Evolutionary conservation across 139 green algal genomes (phyloP).

Genomic region (Pleodorina starrii): DNA sequence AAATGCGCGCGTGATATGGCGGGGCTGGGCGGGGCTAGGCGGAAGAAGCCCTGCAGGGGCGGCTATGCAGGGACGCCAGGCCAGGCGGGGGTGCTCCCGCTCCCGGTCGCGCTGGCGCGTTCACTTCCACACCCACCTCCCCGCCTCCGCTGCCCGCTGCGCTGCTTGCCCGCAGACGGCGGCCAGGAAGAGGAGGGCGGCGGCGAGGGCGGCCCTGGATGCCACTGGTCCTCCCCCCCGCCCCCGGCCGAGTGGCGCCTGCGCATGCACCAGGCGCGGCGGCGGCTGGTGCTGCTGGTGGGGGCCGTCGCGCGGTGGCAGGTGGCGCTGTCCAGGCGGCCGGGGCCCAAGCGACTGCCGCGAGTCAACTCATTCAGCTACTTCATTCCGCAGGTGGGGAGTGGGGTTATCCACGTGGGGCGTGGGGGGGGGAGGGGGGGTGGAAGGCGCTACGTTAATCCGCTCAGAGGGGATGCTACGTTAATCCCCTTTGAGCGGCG

Average conservation of each 20-base stretch:
- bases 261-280: conserved; percentile 49
- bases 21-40: too few relatives aligned
- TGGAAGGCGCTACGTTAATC: too few relatives aligned
- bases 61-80: too few relatives aligned
- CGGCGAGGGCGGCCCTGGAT: background rate
- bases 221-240: background rate
- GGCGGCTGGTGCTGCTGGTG: conserved; percentile 40
- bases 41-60: too few relatives aligned
- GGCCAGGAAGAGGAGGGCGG: background rate
- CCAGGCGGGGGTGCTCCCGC: too few relatives aligned
- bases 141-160: background rate
- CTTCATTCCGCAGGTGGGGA: conserved; percentile 44
- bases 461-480: too few relatives aligned
- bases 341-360: conserved; percentile 43
- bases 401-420: too few relatives aligned
- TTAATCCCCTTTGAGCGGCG: too few relatives aligned
- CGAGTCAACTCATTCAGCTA: conserved; percentile 41
- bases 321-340: conserved; percentile 10
- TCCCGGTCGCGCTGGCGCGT: too few relatives aligned
- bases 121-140: too few relatives aligned
- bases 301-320: conserved; percentile 26
- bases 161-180: background rate
- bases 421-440: too few relatives aligned
- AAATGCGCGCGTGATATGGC: too few relatives aligned
- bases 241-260: conserved; percentile 42